Percentiles rank a stretch among this genome's conserved stretches.
Evolutionary conservation across 2,329 filamentous ascomycete genomes (phyloP).

Genomic region (Phaeoacremonium minimum): DNA sequence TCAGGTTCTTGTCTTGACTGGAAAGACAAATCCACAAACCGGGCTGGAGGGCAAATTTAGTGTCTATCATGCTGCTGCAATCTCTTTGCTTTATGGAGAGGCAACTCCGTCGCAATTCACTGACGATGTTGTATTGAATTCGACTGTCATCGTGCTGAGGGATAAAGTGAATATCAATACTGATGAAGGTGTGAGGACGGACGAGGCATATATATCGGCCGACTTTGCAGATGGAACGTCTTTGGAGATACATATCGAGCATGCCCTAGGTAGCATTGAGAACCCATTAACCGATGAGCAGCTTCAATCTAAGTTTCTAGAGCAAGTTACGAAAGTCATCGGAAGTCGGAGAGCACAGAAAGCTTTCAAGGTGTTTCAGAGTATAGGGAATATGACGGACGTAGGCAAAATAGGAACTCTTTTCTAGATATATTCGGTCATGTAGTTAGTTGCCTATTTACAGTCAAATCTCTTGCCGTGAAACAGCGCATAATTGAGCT

Average conservation of each 20-base stretch:
- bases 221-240: slow-evolving; percentile 4
- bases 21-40: slow-evolving; percentile 41
- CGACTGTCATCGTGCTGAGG: slow-evolving; percentile 33
- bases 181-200: slow-evolving; percentile 31
- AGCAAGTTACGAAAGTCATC: slow-evolving; percentile 6
- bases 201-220: slow-evolving; percentile 23
- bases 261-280: slow-evolving; percentile 9
- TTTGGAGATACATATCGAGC: slow-evolving; percentile 4
- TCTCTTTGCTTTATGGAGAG: slow-evolving; percentile 44
- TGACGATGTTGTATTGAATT: slow-evolving; percentile 37
- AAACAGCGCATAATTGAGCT: no score
- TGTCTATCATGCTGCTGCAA: slow-evolving; percentile 48
- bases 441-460: no score
- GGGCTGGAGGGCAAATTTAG: slow-evolving; percentile 51
- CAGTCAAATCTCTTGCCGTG: no score
- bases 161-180: slow-evolving; percentile 37
- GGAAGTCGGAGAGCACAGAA: not conserved
- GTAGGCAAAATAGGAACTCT: slow-evolving; percentile 1
- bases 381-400: slow-evolving; percentile 3
- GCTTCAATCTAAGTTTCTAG: slow-evolving; percentile 8
- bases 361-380: slow-evolving; percentile 1
- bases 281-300: slow-evolving; percentile 5
- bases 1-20: slow-evolving; percentile 47
- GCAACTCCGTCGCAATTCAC: slow-evolving; percentile 47
- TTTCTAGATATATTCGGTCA: no score